These are phyloP conservation scores for Glarea lozoyensis DNA, from an alignment of 495 filamentous ascomycete genomes.

Conservation along the genomic window DNA sequence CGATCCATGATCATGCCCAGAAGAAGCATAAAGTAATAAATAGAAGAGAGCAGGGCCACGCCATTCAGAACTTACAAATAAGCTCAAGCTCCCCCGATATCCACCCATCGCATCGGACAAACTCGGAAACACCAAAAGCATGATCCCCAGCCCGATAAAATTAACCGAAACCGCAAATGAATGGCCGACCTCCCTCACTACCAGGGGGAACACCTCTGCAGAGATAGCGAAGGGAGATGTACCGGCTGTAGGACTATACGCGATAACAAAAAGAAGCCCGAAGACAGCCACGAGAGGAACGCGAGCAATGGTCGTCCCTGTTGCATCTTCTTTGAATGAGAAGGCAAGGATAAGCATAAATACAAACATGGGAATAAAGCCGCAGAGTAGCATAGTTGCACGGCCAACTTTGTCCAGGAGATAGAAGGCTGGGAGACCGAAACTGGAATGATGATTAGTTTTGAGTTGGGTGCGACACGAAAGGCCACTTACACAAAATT, in stretches of 20 bases:
- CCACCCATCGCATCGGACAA: background rate
- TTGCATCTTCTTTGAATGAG: background rate
- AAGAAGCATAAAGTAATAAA: background rate
- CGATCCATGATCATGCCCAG: too few species aligned
- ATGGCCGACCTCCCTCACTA: background rate
- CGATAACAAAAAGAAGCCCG: background rate
- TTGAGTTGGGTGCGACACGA: background rate
- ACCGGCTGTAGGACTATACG: background rate
- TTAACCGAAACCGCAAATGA: background rate
- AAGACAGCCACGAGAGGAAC: background rate
- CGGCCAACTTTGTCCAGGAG: background rate
- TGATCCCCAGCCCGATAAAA: background rate
- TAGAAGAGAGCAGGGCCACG: background rate
- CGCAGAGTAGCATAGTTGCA: background rate
- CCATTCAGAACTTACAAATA: background rate
- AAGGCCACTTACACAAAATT: background rate
- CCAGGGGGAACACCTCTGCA: background rate
- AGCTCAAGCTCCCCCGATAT: background rate
- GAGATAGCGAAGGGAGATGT: background rate
- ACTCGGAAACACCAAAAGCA: background rate
- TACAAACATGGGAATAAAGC: conserved; percentile 1
- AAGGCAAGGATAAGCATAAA: background rate
- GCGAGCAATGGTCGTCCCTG: background rate
- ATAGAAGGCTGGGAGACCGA: background rate
- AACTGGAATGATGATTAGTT: background rate